Conservation (phyloP, 2,329 filamentous ascomycete genomes). For the Cryphonectria carpinicola region DNA sequence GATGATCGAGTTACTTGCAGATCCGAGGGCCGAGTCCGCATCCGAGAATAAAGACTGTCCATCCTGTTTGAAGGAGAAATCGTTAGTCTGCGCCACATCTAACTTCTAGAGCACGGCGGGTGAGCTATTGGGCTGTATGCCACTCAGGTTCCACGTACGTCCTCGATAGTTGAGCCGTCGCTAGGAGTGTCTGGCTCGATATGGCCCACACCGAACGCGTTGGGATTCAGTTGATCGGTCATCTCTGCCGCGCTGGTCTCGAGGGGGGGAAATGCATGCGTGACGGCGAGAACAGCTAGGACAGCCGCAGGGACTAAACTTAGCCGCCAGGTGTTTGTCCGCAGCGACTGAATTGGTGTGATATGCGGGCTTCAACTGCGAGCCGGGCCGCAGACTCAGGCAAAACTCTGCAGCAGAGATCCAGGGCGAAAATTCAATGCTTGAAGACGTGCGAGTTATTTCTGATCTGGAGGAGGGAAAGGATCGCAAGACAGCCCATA, state of each 20-base stretch:
- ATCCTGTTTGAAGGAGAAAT: slow-evolving; percentile 13
- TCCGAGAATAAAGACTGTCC: slow-evolving; percentile 30
- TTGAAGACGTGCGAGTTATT: background rate
- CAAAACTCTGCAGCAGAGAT: background rate
- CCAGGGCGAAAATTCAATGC: background rate
- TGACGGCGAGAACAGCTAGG: background rate
- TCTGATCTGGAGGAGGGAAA: background rate
- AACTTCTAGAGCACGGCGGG: background rate
- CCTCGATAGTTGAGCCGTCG: slow-evolving; percentile 26
- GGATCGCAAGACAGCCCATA: slow-evolving; percentile 11
- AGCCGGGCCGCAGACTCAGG: background rate
- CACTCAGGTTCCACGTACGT: slow-evolving; percentile 20
- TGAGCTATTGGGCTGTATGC: background rate
- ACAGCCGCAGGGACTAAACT: background rate
- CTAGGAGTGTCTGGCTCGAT: slow-evolving; percentile 27
- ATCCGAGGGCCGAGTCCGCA: slow-evolving; percentile 37
- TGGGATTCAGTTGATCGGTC: slow-evolving; percentile 1
- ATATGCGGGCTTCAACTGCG: background rate
- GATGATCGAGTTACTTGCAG: slow-evolving; percentile 30
- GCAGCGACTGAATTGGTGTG: background rate
- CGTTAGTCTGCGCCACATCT: background rate
- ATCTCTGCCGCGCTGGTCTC: background rate
- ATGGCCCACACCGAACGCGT: slow-evolving; percentile 23
- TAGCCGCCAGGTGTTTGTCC: background rate
- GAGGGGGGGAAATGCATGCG: background rate